Percentiles rank a stretch among this genome's conserved stretches.
phyloP scores from a whole-genome alignment of 2,329 filamentous ascomycete species.

The Chlorencoelia australis region DNA sequence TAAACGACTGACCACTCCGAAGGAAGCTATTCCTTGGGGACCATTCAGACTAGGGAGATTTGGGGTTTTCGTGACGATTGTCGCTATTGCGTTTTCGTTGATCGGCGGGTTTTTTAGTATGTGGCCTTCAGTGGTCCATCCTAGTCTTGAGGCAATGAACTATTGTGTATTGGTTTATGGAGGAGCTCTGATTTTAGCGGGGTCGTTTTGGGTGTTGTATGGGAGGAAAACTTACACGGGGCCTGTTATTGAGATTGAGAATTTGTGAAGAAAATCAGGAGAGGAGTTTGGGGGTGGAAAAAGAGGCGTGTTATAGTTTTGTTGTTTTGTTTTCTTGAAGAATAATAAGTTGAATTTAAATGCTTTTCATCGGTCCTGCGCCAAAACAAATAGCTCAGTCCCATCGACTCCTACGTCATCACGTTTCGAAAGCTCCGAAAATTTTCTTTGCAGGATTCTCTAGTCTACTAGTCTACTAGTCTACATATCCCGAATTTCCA shows the following conservation, averaged over 20 bases:
- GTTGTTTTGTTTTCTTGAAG: too few relatives aligned
- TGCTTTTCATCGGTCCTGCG: too few relatives aligned
- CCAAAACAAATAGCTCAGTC: too few relatives aligned
- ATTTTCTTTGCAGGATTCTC: too few relatives aligned
- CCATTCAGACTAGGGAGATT: slow-evolving; percentile 3
- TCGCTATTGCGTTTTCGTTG: slow-evolving; percentile 1
- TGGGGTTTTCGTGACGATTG: slow-evolving; percentile 6
- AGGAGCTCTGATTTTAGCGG: background rate
- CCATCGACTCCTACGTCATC: too few relatives aligned
- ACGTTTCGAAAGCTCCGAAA: too few relatives aligned
- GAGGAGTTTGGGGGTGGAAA: too few relatives aligned
- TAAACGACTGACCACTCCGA: slow-evolving; percentile 6
- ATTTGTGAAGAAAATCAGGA: background rate
- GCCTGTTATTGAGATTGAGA: slow-evolving; percentile 1
- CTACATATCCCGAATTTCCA: too few relatives aligned
- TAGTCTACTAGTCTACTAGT: too few relatives aligned
- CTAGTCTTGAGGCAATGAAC: slow-evolving; percentile 4
- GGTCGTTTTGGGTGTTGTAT: slow-evolving; percentile 5
- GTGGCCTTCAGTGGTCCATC: slow-evolving; percentile 3
- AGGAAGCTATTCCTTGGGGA: slow-evolving; percentile 6
- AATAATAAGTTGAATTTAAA: too few relatives aligned
- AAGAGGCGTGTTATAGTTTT: too few relatives aligned
- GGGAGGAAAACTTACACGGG: slow-evolving; percentile 6
- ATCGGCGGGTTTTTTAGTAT: slow-evolving; percentile 7
- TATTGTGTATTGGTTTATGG: slow-evolving; percentile 5